phyloP scores from a whole-genome alignment of 345 rosid genomes.

The Heritiera fomes region DNA sequence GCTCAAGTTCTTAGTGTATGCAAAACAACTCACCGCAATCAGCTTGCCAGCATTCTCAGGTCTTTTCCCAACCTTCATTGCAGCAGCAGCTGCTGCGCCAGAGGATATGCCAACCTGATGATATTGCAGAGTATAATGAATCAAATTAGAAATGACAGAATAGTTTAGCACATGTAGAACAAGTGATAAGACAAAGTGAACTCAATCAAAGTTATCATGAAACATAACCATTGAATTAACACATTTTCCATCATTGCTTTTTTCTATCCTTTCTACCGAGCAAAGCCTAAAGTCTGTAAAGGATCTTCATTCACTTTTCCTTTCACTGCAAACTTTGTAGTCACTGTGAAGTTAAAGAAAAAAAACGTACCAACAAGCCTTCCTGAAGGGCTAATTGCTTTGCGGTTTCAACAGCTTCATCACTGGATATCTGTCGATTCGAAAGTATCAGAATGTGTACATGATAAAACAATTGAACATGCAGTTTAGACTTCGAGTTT shows the following conservation, averaged over 20 bases:
- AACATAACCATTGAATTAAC: background rate
- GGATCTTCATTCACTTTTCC: background rate
- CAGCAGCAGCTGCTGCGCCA: slow-evolving; percentile 96
- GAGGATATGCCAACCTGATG: slow-evolving; percentile 98
- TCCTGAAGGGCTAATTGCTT: slow-evolving; percentile 96
- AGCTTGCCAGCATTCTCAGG: slow-evolving; percentile 93
- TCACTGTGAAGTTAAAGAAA: background rate
- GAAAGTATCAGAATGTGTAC: slow-evolving; percentile 13
- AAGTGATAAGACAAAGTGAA: background rate
- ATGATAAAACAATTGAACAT: background rate
- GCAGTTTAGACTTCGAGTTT: background rate
- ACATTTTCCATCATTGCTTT: no score
- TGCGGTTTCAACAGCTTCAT: slow-evolving; percentile 89
- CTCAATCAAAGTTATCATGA: no score
- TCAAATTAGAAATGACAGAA: background rate
- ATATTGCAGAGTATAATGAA: slow-evolving; percentile 14
- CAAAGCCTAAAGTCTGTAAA: background rate
- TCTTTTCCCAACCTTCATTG: slow-evolving; percentile 82
- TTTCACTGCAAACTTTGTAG: slow-evolving; percentile 9
- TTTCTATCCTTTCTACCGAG: no score
- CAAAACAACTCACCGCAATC: slow-evolving; percentile 63
- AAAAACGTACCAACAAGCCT: slow-evolving; percentile 85
- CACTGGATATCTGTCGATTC: slow-evolving; percentile 72
- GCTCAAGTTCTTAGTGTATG: slow-evolving; percentile 3
- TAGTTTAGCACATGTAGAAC: background rate